phyloP scores from a whole-genome alignment of 129 eudicot genomes.

The Centaurea solstitialis region DNA sequence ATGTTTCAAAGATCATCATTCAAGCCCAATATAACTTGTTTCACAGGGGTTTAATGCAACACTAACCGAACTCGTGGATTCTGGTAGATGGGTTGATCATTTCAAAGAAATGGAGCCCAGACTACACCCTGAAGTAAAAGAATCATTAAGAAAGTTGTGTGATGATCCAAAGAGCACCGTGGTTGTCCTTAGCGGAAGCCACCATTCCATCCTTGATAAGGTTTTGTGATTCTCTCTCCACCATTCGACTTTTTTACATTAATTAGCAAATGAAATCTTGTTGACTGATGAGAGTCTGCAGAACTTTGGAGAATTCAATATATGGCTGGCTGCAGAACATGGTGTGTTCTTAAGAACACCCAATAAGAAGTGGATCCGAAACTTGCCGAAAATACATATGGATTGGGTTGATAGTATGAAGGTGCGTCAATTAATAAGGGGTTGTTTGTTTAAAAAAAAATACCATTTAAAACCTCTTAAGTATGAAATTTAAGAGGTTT shows the following conservation, averaged over 20 bases:
- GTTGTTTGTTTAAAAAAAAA: no score
- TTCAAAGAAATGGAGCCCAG: conserved; percentile 81
- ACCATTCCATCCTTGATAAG: conserved; percentile 60
- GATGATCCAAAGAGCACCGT: conserved; percentile 74
- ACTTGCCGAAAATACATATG: conserved; percentile 82
- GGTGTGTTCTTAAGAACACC: conserved; percentile 81
- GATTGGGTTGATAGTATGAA: conserved; percentile 85
- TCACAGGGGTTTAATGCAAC: conserved; percentile 85
- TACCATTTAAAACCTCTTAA: no score
- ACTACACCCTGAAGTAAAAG: conserved; percentile 71
- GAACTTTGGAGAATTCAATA: conserved; percentile 70
- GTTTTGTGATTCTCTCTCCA: conserved; percentile 34
- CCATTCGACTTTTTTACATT: conserved; percentile 19
- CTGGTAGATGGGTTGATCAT: conserved; percentile 75
- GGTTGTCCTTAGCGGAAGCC: conserved; percentile 78
- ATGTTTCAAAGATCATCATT: neutral
- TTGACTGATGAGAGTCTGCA: conserved; percentile 34
- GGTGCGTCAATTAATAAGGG: conserved; percentile 30
- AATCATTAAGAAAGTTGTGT: conserved; percentile 55
- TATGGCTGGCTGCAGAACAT: conserved; percentile 97
- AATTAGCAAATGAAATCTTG: conserved; percentile 16
- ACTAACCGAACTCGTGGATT: conserved; percentile 71
- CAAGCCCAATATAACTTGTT: neutral
- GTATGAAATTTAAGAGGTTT: no score
- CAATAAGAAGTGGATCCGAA: conserved; percentile 76